These are phyloP conservation scores for Zancudomyces culisetae DNA, from an alignment of 371 early-diverging fungal species.

Conservation along the genomic window DNA sequence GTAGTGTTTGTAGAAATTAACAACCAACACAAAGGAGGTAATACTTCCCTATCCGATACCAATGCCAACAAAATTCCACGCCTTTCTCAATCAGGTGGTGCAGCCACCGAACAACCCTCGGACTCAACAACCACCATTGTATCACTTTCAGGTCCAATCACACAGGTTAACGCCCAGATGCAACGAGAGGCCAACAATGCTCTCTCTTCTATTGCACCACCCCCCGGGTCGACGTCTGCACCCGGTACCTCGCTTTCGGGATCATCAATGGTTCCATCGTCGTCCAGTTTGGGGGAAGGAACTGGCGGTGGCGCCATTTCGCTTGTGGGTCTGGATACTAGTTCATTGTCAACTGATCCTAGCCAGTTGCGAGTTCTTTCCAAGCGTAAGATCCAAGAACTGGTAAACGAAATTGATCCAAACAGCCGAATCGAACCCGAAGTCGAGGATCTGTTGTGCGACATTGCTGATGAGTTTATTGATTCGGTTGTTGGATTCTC, in stretches of 20 bases:
- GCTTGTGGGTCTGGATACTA: neutral
- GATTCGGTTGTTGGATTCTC: slow-evolving; percentile 69
- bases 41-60: too few relatives aligned
- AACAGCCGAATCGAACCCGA: slow-evolving; percentile 65
- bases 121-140: neutral
- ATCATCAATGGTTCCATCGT: neutral
- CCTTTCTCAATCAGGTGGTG: too few relatives aligned
- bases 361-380: slow-evolving; percentile 31
- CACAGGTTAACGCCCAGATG: slow-evolving; percentile 3
- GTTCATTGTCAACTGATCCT: neutral
- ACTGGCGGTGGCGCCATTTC: neutral
- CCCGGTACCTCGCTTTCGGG: neutral
- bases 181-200: neutral
- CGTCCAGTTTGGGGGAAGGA: neutral
- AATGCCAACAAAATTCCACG: too few relatives aligned
- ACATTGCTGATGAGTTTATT: slow-evolving; percentile 85
- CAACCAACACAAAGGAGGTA: neutral
- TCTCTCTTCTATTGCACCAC: too few relatives aligned
- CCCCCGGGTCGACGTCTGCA: neutral
- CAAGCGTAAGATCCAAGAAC: slow-evolving; percentile 71
- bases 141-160: slow-evolving; percentile 2
- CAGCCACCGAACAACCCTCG: too few relatives aligned
- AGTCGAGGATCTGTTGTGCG: slow-evolving; percentile 64
- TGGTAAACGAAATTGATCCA: slow-evolving; percentile 76
- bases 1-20: neutral